phyloP scores from a whole-genome alignment of 225 moss, liverwort and hornwort genomes.

The Neckera pumila region DNA sequence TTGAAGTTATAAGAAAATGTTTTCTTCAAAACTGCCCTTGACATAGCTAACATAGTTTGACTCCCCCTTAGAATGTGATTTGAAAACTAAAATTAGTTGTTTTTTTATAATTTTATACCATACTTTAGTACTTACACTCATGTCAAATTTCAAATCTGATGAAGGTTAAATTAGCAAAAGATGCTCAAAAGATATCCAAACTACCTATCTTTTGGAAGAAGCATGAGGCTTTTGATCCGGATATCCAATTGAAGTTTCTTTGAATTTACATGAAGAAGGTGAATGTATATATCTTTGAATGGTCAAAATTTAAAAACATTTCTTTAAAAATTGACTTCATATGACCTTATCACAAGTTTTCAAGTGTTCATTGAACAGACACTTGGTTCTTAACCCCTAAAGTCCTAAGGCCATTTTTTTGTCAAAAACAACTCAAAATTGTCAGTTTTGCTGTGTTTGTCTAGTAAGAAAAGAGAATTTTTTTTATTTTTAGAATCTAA shows the following conservation, averaged over 20 bases:
- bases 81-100: not conserved
- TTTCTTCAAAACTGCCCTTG: accelerated
- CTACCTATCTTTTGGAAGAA: accelerated
- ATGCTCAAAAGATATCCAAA: not conserved
- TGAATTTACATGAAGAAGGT: accelerated
- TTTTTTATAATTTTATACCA: not conserved
- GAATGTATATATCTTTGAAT: no score
- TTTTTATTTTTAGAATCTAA: no score
- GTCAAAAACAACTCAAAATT: no score
- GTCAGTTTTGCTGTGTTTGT: no score
- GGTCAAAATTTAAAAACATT: no score
- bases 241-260: not conserved
- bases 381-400: no score
- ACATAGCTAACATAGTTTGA: not conserved
- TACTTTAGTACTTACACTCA: not conserved
- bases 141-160: not conserved
- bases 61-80: not conserved
- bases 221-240: not conserved
- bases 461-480: no score
- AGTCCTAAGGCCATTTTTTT: no score
- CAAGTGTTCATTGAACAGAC: accelerated
- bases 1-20: not conserved
- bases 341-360: not conserved
- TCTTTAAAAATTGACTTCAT: not conserved
- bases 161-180: not conserved